Percentiles rank a stretch among this genome's conserved stretches.
These are phyloP conservation scores for Yarrowia phangngaensis DNA, from an alignment of 805 yeast genomes.

Conservation along the genomic window DNA sequence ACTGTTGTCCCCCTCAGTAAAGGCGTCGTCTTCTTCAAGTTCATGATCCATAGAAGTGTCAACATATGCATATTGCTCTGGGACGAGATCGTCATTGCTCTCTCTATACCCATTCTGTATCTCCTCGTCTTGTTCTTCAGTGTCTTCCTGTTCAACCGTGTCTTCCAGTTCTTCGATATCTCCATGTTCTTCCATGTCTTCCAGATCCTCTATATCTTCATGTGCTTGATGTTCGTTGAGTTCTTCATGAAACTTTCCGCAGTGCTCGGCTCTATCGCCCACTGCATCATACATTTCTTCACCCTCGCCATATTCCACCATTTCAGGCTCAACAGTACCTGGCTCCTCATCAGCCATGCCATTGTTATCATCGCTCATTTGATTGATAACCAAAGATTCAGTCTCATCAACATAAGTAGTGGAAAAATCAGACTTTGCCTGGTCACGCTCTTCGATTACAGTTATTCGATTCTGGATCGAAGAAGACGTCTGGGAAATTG, in stretches of 20 bases:
- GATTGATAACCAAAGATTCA: slow-evolving; percentile 4
- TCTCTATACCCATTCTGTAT: slow-evolving; percentile 28
- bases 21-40: neutral
- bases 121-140: slow-evolving; percentile 29
- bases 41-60: neutral
- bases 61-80: slow-evolving; percentile 6
- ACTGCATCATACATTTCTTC: too few relatives aligned
- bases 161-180: slow-evolving; percentile 29
- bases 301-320: too few relatives aligned
- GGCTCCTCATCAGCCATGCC: too few relatives aligned
- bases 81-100: slow-evolving; percentile 12
- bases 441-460: too few relatives aligned
- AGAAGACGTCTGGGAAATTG: too few relatives aligned
- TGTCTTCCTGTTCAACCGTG: slow-evolving; percentile 31
- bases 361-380: slow-evolving; percentile 15
- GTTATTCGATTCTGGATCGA: too few relatives aligned
- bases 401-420: slow-evolving; percentile 11
- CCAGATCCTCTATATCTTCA: too few relatives aligned
- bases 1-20: neutral
- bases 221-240: too few relatives aligned
- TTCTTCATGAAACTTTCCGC: too few relatives aligned
- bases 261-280: too few relatives aligned
- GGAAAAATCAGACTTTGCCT: too few relatives aligned
- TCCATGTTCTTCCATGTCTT: slow-evolving; percentile 29
- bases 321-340: too few relatives aligned